Evolutionary conservation across 108 stramenopile genomes (phyloP), one percentile per base, ranked within the genome.

Genomic region (Aureococcus anophagefferens): DNA sequence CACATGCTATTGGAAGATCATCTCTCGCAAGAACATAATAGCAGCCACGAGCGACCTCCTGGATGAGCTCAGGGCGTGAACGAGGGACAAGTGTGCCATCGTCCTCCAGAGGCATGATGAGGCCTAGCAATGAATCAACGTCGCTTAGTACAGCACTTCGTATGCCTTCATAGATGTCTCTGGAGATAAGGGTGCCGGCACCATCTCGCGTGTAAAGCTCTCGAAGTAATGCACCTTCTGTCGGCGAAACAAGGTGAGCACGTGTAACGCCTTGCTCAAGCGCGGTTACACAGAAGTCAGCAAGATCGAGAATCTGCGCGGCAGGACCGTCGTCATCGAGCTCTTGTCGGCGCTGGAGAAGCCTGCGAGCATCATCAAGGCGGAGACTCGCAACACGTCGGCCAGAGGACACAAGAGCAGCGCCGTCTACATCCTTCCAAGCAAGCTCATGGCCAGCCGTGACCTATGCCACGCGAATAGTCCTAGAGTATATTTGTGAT

Each of bases 121-220:
- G 83, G 59, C 92, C 91, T 67, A 85, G 78, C 68, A 97, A 93
- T 30, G 79, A 91, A 30, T 80, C 84, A 28, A 94, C 86, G 76
- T 97, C 94, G 68, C 83, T 77, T 34, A 91, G 88, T 68, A 81
- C 82, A 0, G 96, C 96, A 28, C 76, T 77, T 9, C 89, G 85
- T 59, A 97, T 97, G 15, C 94, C 94, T 70, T 97, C 96, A 67
- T 97, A 97, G 30, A 95, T 72, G 79, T 97, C 96, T 31, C 92
- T 83, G 28, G 87, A 89, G 64, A 97, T 89, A 63, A 97, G 85
- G 15, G 92, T 89, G 15, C 94, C 96, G 35, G 85, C 78, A 33
- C 96, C 96, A 80, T 97, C 96, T 30, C 92, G 86, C 7, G 96
- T 97, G 80, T 89, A 97, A n/a, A 97, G 78, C 75, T 97, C 96